Evolutionary conservation across 345 rosid genomes (phyloP).

Genomic region (Salix dunnii): DNA sequence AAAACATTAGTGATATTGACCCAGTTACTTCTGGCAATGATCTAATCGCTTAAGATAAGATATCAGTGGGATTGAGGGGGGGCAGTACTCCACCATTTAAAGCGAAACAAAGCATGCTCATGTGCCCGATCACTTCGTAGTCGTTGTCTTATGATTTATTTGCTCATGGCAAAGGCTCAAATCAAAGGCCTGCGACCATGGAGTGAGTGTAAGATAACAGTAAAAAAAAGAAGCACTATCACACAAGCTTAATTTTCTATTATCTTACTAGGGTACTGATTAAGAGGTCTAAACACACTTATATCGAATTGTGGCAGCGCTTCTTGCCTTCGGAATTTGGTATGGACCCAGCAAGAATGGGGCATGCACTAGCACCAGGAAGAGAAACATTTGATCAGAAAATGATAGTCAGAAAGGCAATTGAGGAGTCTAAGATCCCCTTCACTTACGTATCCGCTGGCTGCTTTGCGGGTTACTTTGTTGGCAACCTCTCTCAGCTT

Average conservation of each 20-base stretch:
- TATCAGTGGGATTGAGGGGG: too few relatives aligned
- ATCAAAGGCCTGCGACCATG: neutral
- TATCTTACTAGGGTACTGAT: neutral
- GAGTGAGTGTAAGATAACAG: neutral
- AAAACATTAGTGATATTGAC: neutral
- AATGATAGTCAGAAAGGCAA: conserved; percentile 69
- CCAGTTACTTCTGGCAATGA: neutral
- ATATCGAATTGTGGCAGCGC: conserved; percentile 31
- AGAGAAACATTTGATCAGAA: conserved; percentile 75
- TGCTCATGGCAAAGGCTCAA: neutral
- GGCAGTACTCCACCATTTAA: neutral
- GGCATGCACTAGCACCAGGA: conserved; percentile 70
- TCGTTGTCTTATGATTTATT: neutral
- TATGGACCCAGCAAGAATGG: conserved; percentile 77
- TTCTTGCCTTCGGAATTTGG: conserved; percentile 92
- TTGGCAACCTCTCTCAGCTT: conserved; percentile 61
- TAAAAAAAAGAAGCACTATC: neutral
- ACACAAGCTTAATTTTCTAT: neutral
- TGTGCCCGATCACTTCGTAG: neutral
- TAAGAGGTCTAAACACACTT: neutral
- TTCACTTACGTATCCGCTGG: conserved; percentile 65
- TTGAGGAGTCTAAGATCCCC: conserved; percentile 72
- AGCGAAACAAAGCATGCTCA: neutral
- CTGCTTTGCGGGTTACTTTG: conserved; percentile 82
- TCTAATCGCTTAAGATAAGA: neutral